phyloP scores from a whole-genome alignment of 2,329 filamentous ascomycete genomes.

The Exophiala mesophila region DNA sequence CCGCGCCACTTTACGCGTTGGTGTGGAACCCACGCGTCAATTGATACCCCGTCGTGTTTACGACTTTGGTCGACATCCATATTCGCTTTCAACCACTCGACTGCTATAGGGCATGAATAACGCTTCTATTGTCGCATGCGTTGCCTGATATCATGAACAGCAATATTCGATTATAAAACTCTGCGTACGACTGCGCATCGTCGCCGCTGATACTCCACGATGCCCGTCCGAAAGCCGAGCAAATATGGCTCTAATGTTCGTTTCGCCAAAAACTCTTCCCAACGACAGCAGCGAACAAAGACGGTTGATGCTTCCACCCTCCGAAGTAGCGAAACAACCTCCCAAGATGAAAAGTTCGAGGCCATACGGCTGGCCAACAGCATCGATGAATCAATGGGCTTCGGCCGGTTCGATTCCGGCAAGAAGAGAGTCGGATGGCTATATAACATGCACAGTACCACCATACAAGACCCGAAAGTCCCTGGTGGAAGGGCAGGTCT shows the following conservation, averaged over 20 bases:
- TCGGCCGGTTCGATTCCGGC: conserved; percentile 83
- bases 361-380: conserved; percentile 73
- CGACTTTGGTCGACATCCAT: too few relatives aligned
- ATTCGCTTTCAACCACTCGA: too few relatives aligned
- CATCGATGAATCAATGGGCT: conserved; percentile 95
- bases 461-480: conserved; percentile 75
- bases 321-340: conserved; percentile 75
- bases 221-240: conserved; percentile 52
- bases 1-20: conserved; percentile 2
- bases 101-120: too few relatives aligned
- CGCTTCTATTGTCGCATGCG: too few relatives aligned
- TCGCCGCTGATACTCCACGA: conserved; percentile 25
- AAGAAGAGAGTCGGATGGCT: conserved; percentile 86
- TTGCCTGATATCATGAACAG: not conserved
- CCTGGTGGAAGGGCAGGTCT: conserved; percentile 82
- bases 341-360: conserved; percentile 88
- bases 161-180: not conserved
- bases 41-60: too few relatives aligned
- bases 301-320: conserved; percentile 74
- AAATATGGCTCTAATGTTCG: conserved; percentile 59
- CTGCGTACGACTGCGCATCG: not conserved
- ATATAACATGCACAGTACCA: conserved; percentile 88
- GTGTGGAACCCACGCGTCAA: not conserved
- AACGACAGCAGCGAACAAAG: conserved; percentile 49
- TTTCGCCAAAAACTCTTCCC: conserved; percentile 36